These are phyloP conservation scores for Fraxinus quadrangulata DNA, from an alignment of 257 asterid species.

Conservation along the genomic window DNA sequence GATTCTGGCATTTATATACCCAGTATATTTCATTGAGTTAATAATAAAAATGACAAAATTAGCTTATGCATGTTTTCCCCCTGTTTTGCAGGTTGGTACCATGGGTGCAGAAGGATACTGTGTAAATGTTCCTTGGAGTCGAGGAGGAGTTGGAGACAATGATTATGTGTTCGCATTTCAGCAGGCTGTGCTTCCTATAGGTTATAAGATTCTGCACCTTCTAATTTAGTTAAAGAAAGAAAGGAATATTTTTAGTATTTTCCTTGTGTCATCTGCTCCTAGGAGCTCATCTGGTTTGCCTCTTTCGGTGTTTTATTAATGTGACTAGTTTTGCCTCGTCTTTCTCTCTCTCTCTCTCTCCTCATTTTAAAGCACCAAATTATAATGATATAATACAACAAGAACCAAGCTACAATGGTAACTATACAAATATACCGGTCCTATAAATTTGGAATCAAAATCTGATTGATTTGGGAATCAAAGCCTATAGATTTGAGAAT, in stretches of 20 bases:
- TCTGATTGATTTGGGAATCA: too few relatives aligned
- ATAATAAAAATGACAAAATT: neutral
- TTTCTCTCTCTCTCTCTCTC: neutral
- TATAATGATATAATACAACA: neutral
- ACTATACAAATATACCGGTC: neutral
- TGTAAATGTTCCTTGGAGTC: conserved; percentile 92
- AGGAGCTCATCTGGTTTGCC: neutral
- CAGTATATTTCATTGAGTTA: neutral
- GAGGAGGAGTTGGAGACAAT: conserved; percentile 94
- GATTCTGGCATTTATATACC: neutral
- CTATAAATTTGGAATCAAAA: too few relatives aligned
- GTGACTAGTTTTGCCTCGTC: neutral
- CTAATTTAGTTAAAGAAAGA: conserved; percentile 6
- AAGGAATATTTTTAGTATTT: too few relatives aligned
- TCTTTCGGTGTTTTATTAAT: conserved; percentile 14
- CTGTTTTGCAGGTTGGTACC: conserved; percentile 70
- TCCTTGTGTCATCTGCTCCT: conserved; percentile 11
- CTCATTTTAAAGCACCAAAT: too few relatives aligned
- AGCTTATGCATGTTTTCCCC: neutral
- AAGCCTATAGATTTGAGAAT: too few relatives aligned
- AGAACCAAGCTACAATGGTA: neutral
- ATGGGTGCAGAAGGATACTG: conserved; percentile 96
- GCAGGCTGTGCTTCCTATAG: conserved; percentile 91
- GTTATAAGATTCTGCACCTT: conserved; percentile 37
- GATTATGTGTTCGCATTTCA: conserved; percentile 93